Conservation (phyloP, 2,329 filamentous ascomycete species). For the Chrysosporium keratinophilum region DNA sequence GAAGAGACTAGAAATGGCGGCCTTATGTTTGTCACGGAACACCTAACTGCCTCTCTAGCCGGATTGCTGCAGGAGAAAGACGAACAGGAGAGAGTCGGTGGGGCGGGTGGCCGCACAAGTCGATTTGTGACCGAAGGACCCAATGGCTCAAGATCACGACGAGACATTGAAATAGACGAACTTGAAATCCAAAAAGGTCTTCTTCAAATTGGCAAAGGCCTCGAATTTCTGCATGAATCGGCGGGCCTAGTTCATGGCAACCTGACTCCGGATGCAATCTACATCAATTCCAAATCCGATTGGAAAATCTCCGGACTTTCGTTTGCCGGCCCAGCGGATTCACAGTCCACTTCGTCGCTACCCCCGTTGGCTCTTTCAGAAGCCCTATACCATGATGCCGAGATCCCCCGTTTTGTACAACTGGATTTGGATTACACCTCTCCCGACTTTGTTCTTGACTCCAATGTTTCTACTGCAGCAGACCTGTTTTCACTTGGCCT, state of each 20-base stretch:
- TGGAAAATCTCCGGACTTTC: slow-evolving; percentile 97
- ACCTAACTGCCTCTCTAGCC: slow-evolving; percentile 78
- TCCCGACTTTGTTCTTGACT: slow-evolving; percentile 88
- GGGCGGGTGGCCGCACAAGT: slow-evolving; percentile 59
- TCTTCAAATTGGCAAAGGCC: slow-evolving; percentile 80
- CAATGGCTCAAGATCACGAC: slow-evolving; percentile 59
- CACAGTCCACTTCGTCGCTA: slow-evolving; percentile 63
- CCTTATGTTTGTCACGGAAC: slow-evolving; percentile 90
- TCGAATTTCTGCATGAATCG: slow-evolving; percentile 93
- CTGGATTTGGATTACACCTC: slow-evolving; percentile 88
- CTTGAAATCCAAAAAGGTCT: slow-evolving; percentile 95
- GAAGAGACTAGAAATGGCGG: slow-evolving; percentile 88
- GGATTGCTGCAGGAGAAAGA: slow-evolving; percentile 79
- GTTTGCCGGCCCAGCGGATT: slow-evolving; percentile 75
- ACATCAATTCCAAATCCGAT: slow-evolving; percentile 93
- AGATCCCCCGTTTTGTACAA: slow-evolving; percentile 72
- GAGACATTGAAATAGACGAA: slow-evolving; percentile 89
- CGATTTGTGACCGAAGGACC: slow-evolving; percentile 72
- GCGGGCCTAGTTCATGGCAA: slow-evolving; percentile 90
- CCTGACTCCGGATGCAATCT: slow-evolving; percentile 81
- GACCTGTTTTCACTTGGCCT: slow-evolving; percentile 93
- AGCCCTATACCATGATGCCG: slow-evolving; percentile 71
- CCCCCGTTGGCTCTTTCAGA: slow-evolving; percentile 73
- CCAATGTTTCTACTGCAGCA: slow-evolving; percentile 68
- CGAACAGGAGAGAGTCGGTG: slow-evolving; percentile 62